These are phyloP conservation scores for Malania oleifera DNA, from an alignment of 164 flowering plant species.

Conservation along the genomic window DNA sequence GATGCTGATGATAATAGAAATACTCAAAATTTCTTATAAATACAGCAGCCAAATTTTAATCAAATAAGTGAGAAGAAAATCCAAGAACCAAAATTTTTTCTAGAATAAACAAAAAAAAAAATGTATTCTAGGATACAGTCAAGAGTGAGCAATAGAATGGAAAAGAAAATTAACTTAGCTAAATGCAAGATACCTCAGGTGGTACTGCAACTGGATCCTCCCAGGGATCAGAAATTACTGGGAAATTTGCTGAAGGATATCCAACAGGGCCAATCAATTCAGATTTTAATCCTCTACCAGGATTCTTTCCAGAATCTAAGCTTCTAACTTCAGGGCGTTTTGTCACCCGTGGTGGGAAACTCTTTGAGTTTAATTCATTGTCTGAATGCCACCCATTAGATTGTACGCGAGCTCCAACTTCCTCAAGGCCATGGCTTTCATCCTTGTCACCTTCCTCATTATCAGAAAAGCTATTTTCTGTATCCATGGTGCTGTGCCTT, in stretches of 20 bases:
- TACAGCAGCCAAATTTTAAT: too few relatives aligned
- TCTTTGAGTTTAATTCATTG: slow-evolving; percentile 64
- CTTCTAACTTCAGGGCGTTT: slow-evolving; percentile 32
- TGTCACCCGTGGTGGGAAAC: slow-evolving; percentile 49
- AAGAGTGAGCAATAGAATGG: too few relatives aligned
- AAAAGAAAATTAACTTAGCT: background rate
- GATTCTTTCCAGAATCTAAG: slow-evolving; percentile 26
- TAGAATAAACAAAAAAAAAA: background rate
- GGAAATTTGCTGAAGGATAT: slow-evolving; percentile 21
- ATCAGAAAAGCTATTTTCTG: slow-evolving; percentile 58
- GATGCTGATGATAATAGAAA: too few relatives aligned
- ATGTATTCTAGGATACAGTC: background rate
- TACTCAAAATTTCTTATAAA: too few relatives aligned
- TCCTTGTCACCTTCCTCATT: slow-evolving; percentile 59
- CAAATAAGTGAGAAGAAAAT: background rate
- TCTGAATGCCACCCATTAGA: slow-evolving; percentile 80
- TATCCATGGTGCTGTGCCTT: slow-evolving; percentile 34
- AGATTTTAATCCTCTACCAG: slow-evolving; percentile 13
- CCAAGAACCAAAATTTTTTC: background rate
- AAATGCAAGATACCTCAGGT: slow-evolving; percentile 69
- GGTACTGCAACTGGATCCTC: slow-evolving; percentile 79
- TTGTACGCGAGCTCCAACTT: slow-evolving; percentile 21
- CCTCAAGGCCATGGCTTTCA: slow-evolving; percentile 30
- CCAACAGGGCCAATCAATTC: slow-evolving; percentile 19
- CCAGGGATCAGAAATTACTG: slow-evolving; percentile 23